phyloP scores from a whole-genome alignment of 2,329 filamentous ascomycete genomes.

The Metarhizium album region DNA sequence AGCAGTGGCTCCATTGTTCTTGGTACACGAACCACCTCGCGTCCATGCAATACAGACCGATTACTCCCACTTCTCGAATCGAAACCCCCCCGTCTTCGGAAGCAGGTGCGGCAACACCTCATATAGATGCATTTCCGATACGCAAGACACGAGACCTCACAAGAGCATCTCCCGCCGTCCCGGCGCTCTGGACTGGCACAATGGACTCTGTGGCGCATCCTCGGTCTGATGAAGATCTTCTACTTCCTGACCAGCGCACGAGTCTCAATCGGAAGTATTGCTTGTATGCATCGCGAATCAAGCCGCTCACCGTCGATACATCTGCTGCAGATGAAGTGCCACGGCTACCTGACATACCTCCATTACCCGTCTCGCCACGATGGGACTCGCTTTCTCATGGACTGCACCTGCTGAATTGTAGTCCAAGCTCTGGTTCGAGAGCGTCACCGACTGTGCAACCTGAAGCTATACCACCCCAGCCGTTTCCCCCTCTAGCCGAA shows the following conservation, averaged over 20 bases:
- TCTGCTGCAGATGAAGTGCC: slow-evolving; percentile 2
- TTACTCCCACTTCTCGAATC: background rate
- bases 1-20: background rate
- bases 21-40: background rate
- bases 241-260: slow-evolving; percentile 7
- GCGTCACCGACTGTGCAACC: slow-evolving; percentile 3
- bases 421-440: slow-evolving; percentile 1
- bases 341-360: slow-evolving; percentile 19
- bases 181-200: slow-evolving; percentile 10
- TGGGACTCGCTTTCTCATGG: slow-evolving; percentile 32
- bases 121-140: background rate
- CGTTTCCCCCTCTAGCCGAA: background rate
- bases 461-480: background rate
- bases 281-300: slow-evolving; percentile 14
- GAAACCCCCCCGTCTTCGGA: background rate
- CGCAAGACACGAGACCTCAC: background rate
- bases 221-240: slow-evolving; percentile 8
- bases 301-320: slow-evolving; percentile 7
- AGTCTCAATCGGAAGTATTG: slow-evolving; percentile 12
- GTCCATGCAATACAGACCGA: background rate
- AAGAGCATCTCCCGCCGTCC: background rate
- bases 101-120: background rate
- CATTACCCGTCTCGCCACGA: slow-evolving; percentile 27
- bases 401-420: slow-evolving; percentile 14
- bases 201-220: slow-evolving; percentile 14